These are phyloP conservation scores for Metarhizium album DNA, from an alignment of 2,329 filamentous ascomycete species.

Conservation along the genomic window DNA sequence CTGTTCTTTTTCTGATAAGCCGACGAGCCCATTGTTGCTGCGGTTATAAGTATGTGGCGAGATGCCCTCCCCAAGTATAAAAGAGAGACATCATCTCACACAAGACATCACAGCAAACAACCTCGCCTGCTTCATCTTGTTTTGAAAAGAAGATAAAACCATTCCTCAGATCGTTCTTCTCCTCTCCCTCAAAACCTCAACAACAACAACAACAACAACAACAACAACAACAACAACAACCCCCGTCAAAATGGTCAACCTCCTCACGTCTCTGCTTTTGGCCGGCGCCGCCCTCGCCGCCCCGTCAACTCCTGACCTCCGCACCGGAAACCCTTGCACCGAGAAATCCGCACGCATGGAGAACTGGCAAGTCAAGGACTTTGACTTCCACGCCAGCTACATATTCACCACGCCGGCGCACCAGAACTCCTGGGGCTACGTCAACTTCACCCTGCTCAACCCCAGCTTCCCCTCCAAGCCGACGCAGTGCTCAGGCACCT, in stretches of 20 bases:
- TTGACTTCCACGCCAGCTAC: constrained; percentile 38
- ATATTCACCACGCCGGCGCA: constrained; percentile 40
- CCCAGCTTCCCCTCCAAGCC: constrained; percentile 26
- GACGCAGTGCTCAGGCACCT: constrained; percentile 29
- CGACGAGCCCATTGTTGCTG: neutral
- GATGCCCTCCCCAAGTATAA: neutral
- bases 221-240: neutral
- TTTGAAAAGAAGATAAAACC: neutral
- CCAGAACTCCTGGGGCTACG: constrained; percentile 36
- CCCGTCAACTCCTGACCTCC: constrained; percentile 8
- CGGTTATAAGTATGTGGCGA: constrained; percentile 1
- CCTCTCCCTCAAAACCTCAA: neutral
- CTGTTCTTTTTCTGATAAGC: neutral
- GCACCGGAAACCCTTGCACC: constrained; percentile 11
- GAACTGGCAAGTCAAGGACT: constrained; percentile 31
- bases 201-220: too few species aligned
- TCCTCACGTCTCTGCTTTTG: constrained; percentile 14
- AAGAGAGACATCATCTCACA: neutral
- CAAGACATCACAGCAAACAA: neutral
- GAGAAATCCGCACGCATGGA: constrained; percentile 16
- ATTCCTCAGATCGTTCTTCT: neutral
- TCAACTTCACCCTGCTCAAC: constrained; percentile 40
- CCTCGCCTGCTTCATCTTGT: neutral
- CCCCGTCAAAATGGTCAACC: constrained; percentile 8
- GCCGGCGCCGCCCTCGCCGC: constrained; percentile 15